Evolutionary conservation across 208 protist species (phyloP).

Genomic region (Perkinsela sp.): DNA sequence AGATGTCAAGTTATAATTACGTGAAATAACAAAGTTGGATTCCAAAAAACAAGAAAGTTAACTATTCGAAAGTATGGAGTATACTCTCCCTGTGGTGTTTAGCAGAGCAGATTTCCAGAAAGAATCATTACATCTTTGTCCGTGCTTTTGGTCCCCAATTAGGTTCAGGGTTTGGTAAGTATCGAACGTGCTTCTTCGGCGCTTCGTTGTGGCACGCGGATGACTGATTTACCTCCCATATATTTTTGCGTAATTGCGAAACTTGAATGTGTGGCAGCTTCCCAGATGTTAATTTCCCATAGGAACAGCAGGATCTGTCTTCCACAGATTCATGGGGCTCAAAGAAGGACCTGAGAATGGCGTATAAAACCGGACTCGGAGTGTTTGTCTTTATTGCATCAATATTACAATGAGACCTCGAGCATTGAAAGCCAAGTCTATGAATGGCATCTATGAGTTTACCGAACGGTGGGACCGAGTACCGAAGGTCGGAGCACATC

Average conservation of each 20-base stretch:
- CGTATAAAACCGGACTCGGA: constrained; percentile 36
- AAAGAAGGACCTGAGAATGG: constrained; percentile 51
- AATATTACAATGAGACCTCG: constrained; percentile 56
- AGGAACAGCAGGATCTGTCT: not conserved
- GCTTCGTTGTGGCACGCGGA: too few relatives aligned
- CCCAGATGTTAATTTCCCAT: not conserved
- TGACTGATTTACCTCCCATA: not conserved
- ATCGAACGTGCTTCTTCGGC: too few relatives aligned
- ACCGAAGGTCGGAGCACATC: not conserved
- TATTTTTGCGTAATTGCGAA: not conserved
- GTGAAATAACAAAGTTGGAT: too few relatives aligned
- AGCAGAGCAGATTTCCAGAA: too few relatives aligned
- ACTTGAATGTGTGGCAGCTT: not conserved
- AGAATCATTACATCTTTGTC: too few relatives aligned
- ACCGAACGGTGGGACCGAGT: constrained; percentile 16
- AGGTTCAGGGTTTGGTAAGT: constrained; percentile 4
- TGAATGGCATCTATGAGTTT: constrained; percentile 29
- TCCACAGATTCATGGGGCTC: constrained; percentile 7
- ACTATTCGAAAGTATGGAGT: too few relatives aligned
- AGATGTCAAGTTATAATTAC: too few relatives aligned
- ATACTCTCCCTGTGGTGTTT: too few relatives aligned
- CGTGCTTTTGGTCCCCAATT: constrained; percentile 8
- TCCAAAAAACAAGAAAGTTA: too few relatives aligned
- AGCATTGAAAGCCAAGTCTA: constrained; percentile 49
- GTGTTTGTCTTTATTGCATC: constrained; percentile 68